A percentile compares a stretch with the other conserved stretches of the same genome.
These are phyloP conservation scores for Mycena capillaripes DNA, from an alignment of 768 basidiomycete genomes.

Conservation along the genomic window DNA sequence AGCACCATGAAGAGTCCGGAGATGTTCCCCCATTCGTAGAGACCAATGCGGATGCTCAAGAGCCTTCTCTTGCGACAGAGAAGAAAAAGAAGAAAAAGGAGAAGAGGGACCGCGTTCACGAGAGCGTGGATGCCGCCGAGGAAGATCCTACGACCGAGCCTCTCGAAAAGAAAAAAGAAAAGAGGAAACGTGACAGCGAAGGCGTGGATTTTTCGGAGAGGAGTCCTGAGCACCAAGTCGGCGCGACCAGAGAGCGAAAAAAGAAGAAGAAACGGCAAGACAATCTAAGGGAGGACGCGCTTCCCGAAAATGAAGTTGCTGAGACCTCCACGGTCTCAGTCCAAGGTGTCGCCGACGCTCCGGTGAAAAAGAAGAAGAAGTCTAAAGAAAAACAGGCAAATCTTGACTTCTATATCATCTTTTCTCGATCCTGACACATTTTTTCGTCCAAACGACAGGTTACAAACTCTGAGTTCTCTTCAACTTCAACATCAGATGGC, in stretches of 20 bases:
- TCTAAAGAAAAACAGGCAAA: constrained; percentile 26
- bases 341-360: not conserved
- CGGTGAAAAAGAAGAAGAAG: constrained; percentile 29
- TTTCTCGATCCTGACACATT: not conserved
- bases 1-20: constrained; percentile 19
- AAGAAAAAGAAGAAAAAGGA: constrained; percentile 28
- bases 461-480: not conserved
- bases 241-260: constrained; percentile 35
- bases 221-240: not conserved
- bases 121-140: constrained; percentile 24
- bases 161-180: constrained; percentile 31
- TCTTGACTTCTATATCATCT: not conserved
- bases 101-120: constrained; percentile 3
- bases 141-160: constrained; percentile 19
- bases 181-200: constrained; percentile 41
- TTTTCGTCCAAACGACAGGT: not conserved
- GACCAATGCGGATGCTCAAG: not conserved
- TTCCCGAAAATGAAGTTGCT: not conserved
- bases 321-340: not conserved
- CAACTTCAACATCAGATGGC: not conserved
- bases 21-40: not conserved
- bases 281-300: not conserved
- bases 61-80: not conserved
- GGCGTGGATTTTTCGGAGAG: constrained; percentile 24
- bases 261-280: constrained; percentile 45